Conservation (phyloP, 345 rosid species). For the Aegle marmelos region DNA sequence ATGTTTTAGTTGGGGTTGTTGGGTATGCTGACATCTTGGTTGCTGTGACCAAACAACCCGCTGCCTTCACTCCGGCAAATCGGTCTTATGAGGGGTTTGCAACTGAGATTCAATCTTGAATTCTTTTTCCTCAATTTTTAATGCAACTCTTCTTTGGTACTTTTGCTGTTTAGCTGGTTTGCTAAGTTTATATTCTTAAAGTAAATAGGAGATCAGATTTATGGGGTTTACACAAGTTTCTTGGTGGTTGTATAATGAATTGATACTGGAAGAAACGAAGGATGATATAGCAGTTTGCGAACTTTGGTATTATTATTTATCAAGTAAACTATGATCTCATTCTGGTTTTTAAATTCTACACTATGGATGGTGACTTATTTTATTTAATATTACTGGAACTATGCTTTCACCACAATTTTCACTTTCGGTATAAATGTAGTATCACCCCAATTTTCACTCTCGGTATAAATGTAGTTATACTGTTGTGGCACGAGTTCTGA, state of each 20-base stretch:
- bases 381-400: too few relatives aligned
- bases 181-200: background rate
- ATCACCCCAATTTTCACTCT: too few relatives aligned
- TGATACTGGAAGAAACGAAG: background rate
- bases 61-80: conserved; percentile 33
- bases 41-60: conserved; percentile 73
- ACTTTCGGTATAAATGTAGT: too few relatives aligned
- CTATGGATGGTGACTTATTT: too few relatives aligned
- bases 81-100: conserved; percentile 38
- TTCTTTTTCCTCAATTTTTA: background rate
- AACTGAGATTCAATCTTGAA: conserved; percentile 51
- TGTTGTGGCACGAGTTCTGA: too few relatives aligned
- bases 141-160: background rate
- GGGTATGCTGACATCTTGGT: conserved; percentile 80
- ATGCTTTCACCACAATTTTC: too few relatives aligned
- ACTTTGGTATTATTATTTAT: too few relatives aligned
- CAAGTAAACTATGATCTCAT: too few relatives aligned
- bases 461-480: too few relatives aligned
- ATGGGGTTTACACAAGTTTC: background rate
- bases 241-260: background rate
- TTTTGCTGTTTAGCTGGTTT: background rate
- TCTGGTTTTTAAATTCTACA: too few relatives aligned
- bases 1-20: conserved; percentile 77
- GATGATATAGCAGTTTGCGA: background rate
- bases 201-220: background rate